Base-by-base conservation (phyloP, 768 basidiomycete species). In the Lyophyllum semitale region DNA sequence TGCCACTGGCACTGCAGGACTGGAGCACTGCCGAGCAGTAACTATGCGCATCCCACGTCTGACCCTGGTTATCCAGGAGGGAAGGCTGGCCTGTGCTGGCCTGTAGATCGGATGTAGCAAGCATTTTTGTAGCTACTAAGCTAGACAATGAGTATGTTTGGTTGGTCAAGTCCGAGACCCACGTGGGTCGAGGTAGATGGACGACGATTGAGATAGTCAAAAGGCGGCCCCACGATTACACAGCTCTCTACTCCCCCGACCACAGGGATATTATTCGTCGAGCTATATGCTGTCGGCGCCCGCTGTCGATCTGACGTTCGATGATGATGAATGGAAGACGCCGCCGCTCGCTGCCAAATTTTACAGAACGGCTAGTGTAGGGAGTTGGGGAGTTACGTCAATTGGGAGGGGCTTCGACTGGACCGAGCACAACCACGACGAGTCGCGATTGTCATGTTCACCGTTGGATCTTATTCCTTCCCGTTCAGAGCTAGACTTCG, bases 381-480 rank as follows among this genome's bases (percentile, higher is more conserved):
- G 85, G 29, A 91, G 89, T 71, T 93, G 89, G 89, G 88, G 87
- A 7, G 90, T 93, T 57, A 93, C 91, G 18, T 90, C 84, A 33
- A 87, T 93, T 44, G 91, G 91, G 11, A 83, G 88, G 44, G 91
- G 91, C 17, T 92, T 91, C 66, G 77, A 89, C 69, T 92, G 91
- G 88, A 78, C 77, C 52, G 71, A 77, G 54, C 72, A 71, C 47
- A 68, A 72, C 43, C 68, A 72, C 40, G 76, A 76, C 32, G 66
- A 68, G 23, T 23, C 51, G 41, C 59, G 50, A 52, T 55, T 61
- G 8, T 49, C 59, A 51, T 64, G 44, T 45, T 53, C 59, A 57
- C 65, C 54, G 43, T 48, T 62, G 52, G 66, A 67, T 51, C 18
- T 60, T 13, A 22, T 57, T 32, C 50, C 55, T 11, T 51, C 55